Evolutionary conservation across 2,329 filamentous ascomycete genomes (phyloP).

Genomic region (Paracoccidioides lutzii): DNA sequence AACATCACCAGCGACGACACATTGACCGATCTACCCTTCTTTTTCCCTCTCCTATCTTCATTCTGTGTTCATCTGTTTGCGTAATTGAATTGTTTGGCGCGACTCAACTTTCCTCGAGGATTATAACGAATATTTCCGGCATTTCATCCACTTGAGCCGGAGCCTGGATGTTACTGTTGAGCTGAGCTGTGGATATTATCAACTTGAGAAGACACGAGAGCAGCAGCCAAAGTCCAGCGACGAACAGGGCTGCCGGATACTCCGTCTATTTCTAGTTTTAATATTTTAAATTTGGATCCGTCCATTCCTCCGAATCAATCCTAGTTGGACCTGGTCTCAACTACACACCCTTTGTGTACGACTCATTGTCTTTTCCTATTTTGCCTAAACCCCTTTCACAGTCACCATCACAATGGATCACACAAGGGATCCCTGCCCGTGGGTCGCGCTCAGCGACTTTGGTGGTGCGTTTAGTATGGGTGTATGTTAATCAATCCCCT

Average conservation of each 20-base stretch:
- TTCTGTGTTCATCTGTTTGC: background rate
- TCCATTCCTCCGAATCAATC: background rate
- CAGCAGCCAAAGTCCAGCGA: background rate
- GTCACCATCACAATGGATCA: constrained; percentile 59
- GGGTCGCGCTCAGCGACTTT: constrained; percentile 93
- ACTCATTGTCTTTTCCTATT: background rate
- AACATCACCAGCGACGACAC: background rate
- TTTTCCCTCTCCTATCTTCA: background rate
- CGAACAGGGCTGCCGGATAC: background rate
- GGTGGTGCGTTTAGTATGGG: constrained; percentile 96
- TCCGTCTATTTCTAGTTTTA: background rate
- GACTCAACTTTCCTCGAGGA: background rate
- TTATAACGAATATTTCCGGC: no score
- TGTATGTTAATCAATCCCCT: constrained; percentile 43
- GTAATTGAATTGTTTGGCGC: background rate
- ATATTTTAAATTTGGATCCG: no score
- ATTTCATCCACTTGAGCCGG: no score
- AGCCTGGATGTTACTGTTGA: no score
- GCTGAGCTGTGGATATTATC: no score
- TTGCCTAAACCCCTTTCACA: background rate
- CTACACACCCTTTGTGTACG: background rate
- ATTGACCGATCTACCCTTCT: background rate
- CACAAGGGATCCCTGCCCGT: constrained; percentile 90
- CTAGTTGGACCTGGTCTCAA: background rate
- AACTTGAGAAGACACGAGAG: background rate